A percentile compares a stretch with the other conserved stretches of the same genome.
Conservation (phyloP, 2,329 filamentous ascomycete species). For the Fusarium equiseti region DNA sequence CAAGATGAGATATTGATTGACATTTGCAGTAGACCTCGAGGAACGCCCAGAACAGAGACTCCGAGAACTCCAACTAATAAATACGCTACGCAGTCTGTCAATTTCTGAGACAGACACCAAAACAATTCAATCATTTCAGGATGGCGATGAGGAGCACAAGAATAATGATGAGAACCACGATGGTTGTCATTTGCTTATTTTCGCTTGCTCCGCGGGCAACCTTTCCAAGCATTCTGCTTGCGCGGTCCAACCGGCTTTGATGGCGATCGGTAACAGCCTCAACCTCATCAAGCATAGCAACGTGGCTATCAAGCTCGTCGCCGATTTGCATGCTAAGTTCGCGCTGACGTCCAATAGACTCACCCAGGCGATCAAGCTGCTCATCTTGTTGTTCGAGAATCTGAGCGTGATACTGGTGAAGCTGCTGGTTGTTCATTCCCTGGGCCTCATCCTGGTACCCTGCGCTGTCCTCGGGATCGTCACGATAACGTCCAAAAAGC, state of each 20-base stretch:
- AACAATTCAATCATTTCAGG: constrained; percentile 68
- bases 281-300: constrained; percentile 88
- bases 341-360: constrained; percentile 87
- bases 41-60: constrained; percentile 18
- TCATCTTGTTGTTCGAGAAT: constrained; percentile 92
- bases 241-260: constrained; percentile 79
- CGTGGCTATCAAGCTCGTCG: constrained; percentile 92
- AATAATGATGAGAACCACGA: constrained; percentile 85
- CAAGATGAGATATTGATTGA: constrained; percentile 14
- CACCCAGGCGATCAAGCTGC: constrained; percentile 89
- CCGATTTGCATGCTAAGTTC: constrained; percentile 96
- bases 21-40: constrained; percentile 7
- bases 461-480: constrained; percentile 70
- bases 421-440: constrained; percentile 81
- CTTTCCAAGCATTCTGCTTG: constrained; percentile 76
- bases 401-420: constrained; percentile 84
- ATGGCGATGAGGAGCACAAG: constrained; percentile 86
- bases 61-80: constrained; percentile 42
- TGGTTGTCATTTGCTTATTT: constrained; percentile 87
- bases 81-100: constrained; percentile 38
- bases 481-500: constrained; percentile 72
- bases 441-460: constrained; percentile 72
- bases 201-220: constrained; percentile 82
- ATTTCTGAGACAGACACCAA: constrained; percentile 1
- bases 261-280: constrained; percentile 87